phyloP scores from a whole-genome alignment of 1,284 basidiomycete genomes.

The Phylloboletellus chloephorus region DNA sequence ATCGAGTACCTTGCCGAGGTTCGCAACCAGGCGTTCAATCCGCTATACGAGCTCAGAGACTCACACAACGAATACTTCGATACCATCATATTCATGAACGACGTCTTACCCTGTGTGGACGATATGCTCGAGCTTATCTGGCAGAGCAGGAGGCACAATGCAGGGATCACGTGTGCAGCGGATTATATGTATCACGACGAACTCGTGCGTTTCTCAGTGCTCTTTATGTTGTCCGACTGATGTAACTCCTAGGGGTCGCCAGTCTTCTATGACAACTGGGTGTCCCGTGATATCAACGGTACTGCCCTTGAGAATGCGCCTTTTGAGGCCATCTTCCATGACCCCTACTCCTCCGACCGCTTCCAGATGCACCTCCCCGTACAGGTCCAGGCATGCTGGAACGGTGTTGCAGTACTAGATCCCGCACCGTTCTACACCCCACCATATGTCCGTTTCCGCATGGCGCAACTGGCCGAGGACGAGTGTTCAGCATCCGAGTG shows the following conservation, averaged over 20 bases:
- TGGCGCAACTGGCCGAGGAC: conserved; percentile 77
- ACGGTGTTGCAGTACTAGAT: conserved; percentile 89
- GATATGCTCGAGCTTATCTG: conserved; percentile 94
- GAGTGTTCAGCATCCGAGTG: conserved; percentile 94
- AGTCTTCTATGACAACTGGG: conserved; percentile 98
- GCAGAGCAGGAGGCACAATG: conserved; percentile 87
- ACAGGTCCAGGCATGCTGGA: conserved; percentile 96
- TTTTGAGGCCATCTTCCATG: conserved; percentile 89
- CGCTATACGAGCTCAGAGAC: conserved; percentile 87
- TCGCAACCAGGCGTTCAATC: conserved; percentile 89
- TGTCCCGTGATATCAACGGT: conserved; percentile 94
- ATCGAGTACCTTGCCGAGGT: conserved; percentile 98
- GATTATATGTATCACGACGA: conserved; percentile 98
- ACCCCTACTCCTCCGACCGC: conserved; percentile 64
- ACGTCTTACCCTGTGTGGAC: conserved; percentile 92
- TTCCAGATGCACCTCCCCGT: conserved; percentile 89
- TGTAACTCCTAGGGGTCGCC: conserved; percentile 44
- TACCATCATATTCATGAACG: conserved; percentile 96
- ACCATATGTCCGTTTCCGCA: conserved; percentile 86
- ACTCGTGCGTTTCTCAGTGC: conserved; percentile 49
- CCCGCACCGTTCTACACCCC: conserved; percentile 88
- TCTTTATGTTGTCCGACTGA: conserved; percentile 5
- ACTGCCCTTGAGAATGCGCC: conserved; percentile 95
- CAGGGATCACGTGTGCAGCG: conserved; percentile 92
- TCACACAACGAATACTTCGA: conserved; percentile 89